A percentile compares a stretch with the other conserved stretches of the same genome.
These are phyloP conservation scores for Cladophialophora psammophila DNA, from an alignment of 2,329 filamentous ascomycete species.

Conservation along the genomic window DNA sequence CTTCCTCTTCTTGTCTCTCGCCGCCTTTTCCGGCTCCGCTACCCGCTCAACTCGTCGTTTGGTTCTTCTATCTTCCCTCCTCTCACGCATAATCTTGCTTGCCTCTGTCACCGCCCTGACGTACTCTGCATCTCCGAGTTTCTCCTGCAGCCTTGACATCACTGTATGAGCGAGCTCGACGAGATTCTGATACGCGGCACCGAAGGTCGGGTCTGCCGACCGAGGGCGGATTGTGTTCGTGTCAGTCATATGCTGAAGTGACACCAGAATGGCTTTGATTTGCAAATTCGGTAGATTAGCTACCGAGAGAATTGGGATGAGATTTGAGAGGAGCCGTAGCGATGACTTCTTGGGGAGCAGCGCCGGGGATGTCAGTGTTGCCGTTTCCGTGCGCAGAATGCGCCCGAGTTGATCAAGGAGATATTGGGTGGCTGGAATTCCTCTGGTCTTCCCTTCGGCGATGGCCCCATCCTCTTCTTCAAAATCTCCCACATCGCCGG, in stretches of 20 bases:
- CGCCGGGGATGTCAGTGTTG: conserved; percentile 65
- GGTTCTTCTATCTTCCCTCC: conserved; percentile 74
- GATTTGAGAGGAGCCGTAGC: conserved; percentile 74
- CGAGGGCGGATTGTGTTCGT: conserved; percentile 54
- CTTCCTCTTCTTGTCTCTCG: conserved; percentile 80
- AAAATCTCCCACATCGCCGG: conserved; percentile 50
- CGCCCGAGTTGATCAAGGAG: conserved; percentile 80
- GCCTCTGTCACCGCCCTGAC: conserved; percentile 76
- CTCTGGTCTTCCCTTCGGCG: conserved; percentile 55
- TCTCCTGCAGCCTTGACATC: conserved; percentile 83
- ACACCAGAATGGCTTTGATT: conserved; percentile 69
- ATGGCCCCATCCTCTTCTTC: conserved; percentile 47
- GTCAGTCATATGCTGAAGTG: conserved; percentile 85
- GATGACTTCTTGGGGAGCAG: conserved; percentile 78
- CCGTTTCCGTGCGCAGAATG: conserved; percentile 77
- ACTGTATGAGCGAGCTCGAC: conserved; percentile 76
- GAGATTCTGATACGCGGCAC: conserved; percentile 72
- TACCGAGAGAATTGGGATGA: conserved; percentile 68
- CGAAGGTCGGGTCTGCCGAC: conserved; percentile 74
- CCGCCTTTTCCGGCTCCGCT: conserved; percentile 78
- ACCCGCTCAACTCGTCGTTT: conserved; percentile 93
- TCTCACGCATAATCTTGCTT: conserved; percentile 73
- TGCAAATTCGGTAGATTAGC: conserved; percentile 65
- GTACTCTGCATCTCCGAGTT: conserved; percentile 81
- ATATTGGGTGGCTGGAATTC: conserved; percentile 69